Base-by-base conservation (phyloP, 2,329 filamentous ascomycete genomes). In the Ilyonectria robusta region DNA sequence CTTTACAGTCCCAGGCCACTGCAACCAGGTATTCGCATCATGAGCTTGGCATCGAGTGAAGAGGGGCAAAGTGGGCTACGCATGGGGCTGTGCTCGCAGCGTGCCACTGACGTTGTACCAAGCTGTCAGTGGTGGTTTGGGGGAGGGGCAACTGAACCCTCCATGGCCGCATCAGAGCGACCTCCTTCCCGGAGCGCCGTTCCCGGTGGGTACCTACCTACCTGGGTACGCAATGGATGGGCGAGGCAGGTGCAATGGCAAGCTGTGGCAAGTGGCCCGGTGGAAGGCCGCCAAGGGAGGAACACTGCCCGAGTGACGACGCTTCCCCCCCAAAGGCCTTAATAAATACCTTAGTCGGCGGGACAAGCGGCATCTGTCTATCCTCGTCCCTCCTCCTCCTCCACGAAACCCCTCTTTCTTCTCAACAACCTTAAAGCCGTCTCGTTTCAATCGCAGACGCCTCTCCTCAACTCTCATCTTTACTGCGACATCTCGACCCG, bases 61-160 rank as follows among this genome's bases (percentile, higher is more conserved):
- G 59, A 62, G 59, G 58, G 47, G 58, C 58, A 21, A 37, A 53
- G 33, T 42, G 47, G 42, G 46, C 35, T 53, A 19, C 58, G 58
- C 26, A 33, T 44, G 60, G 55, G 59, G 59, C 59, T 62, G 53
- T 62, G 62, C 53, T 46, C 11, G 19, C 29, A 40, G 60, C 46
- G 46, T 66, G 56, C 56, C 33, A 61, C 51, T 66, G 62, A 60
- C 62, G 60, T 51, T 51, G 60, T 60, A 42, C 31, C 50, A 31
- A 42, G 59, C 46, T 48, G 26, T 33, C 29, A 33, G 48, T 51
- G 29, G 48, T 51, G 21, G 46, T 48, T 48, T 13, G 26, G 48
- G 19, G 29, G 48, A 33, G 48, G 48, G 48, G 48, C 31, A 31
- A 33, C 48, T 17, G 44, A 46, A 42, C 40, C 42, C 42, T 21